These are phyloP conservation scores for Skeletonema menzelii DNA, from an alignment of 108 stramenopile genomes.

Conservation along the genomic window DNA sequence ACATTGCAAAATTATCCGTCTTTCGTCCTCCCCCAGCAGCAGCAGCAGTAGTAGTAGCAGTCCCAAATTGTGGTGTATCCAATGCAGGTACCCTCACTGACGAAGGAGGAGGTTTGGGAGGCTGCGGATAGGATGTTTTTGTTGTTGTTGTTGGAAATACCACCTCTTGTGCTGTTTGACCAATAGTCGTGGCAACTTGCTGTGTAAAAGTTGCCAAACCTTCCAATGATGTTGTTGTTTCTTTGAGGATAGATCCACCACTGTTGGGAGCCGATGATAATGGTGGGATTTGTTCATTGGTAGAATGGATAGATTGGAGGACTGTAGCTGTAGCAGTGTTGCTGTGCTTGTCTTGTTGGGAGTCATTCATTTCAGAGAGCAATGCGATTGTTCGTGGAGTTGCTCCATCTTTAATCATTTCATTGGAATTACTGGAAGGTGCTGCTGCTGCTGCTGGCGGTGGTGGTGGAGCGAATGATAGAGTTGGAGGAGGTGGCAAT, in stretches of 20 bases:
- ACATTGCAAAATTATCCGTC: slow-evolving; percentile 28
- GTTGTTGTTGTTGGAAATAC: neutral
- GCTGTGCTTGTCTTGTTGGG: neutral
- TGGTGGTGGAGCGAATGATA: neutral
- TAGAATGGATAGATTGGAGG: slow-evolving; percentile 26
- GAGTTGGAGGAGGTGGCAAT: slow-evolving; percentile 24
- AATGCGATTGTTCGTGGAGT: neutral
- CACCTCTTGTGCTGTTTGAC: neutral
- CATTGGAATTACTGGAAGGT: neutral
- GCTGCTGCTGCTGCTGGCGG: too few species aligned
- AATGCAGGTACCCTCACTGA: neutral
- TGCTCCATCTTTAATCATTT: neutral
- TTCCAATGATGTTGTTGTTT: too few species aligned
- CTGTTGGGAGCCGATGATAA: slow-evolving; percentile 21
- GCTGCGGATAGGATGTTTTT: neutral
- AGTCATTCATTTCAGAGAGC: slow-evolving; percentile 7
- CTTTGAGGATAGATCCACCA: neutral
- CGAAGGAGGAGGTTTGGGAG: neutral
- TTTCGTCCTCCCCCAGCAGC: too few species aligned
- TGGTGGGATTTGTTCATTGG: slow-evolving; percentile 35
- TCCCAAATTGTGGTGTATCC: neutral
- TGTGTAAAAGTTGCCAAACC: neutral
- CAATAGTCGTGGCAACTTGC: neutral
- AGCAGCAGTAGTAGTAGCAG: neutral
- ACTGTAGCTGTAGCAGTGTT: neutral